These are phyloP conservation scores for Colletotrichum australisinense DNA, from an alignment of 2,329 filamentous ascomycete species.

Conservation along the genomic window DNA sequence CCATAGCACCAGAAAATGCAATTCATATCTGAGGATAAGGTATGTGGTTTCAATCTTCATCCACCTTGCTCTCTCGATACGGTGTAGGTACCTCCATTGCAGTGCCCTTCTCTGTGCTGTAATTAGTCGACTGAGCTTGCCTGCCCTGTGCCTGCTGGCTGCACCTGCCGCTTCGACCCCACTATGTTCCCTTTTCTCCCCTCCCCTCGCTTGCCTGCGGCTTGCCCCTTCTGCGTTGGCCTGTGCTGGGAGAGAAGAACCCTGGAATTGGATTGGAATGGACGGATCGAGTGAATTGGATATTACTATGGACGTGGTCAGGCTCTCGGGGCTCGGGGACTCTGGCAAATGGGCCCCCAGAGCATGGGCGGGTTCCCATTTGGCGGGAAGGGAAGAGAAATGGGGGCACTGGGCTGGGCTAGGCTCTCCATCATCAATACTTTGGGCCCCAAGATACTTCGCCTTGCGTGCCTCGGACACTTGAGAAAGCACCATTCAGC, in stretches of 20 bases:
- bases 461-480: constrained; percentile 7
- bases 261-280: not conserved
- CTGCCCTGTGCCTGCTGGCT: constrained; percentile 23
- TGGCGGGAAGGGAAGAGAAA: constrained; percentile 32
- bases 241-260: not conserved
- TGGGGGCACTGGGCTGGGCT: constrained; percentile 29
- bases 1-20: no score
- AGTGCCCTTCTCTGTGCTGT: not conserved
- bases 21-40: no score
- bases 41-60: no score
- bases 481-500: not conserved
- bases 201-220: not conserved
- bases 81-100: not conserved
- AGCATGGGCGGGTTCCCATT: constrained; percentile 32
- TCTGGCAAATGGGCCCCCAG: constrained; percentile 9
- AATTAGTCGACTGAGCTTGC: not conserved
- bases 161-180: constrained; percentile 30
- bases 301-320: constrained; percentile 2
- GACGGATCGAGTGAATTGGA: constrained; percentile 10
- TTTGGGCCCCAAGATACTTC: constrained; percentile 10
- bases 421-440: constrained; percentile 18
- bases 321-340: constrained; percentile 32
- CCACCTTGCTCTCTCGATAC: no score
- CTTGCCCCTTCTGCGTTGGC: not conserved
- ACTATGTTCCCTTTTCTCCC: constrained; percentile 20